A percentile compares a stretch with the other conserved stretches of the same genome.
phyloP scores from a whole-genome alignment of 441 rosid genomes.

The Mallotus repandus region DNA sequence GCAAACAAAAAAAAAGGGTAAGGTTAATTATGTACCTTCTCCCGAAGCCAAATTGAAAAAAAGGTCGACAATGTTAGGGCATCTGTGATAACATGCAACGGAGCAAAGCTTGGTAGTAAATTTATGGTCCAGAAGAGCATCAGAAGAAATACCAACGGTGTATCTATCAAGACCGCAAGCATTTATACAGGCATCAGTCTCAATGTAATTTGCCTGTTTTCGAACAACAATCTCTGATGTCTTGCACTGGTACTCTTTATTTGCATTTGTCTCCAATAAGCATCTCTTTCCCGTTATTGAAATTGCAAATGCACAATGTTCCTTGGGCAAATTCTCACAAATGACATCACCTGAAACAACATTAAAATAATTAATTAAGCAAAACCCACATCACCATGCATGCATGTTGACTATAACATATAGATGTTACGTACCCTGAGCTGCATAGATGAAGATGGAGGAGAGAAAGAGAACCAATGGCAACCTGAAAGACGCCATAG shows the following conservation, averaged over 20 bases:
- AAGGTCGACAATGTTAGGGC: slow-evolving; percentile 93
- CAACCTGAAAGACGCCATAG: slow-evolving; percentile 58
- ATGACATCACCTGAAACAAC: slow-evolving; percentile 47
- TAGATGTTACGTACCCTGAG: slow-evolving; percentile 43
- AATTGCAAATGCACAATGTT: slow-evolving; percentile 68
- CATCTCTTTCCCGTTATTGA: slow-evolving; percentile 85
- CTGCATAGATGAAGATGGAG: slow-evolving; percentile 57
- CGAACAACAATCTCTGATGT: slow-evolving; percentile 82
- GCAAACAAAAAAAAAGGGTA: neutral
- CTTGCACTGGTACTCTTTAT: slow-evolving; percentile 61
- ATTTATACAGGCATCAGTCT: slow-evolving; percentile 65
- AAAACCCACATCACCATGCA: too few relatives aligned
- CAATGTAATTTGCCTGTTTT: slow-evolving; percentile 64
- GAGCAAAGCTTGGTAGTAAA: slow-evolving; percentile 87
- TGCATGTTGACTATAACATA: too few relatives aligned
- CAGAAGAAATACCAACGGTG: slow-evolving; percentile 86
- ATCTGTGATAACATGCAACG: slow-evolving; percentile 57
- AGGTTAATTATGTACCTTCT: slow-evolving; percentile 54
- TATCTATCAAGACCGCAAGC: slow-evolving; percentile 85
- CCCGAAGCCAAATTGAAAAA: slow-evolving; percentile 91
- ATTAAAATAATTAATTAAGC: neutral
- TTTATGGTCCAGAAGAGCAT: slow-evolving; percentile 69
- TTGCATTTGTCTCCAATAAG: slow-evolving; percentile 55
- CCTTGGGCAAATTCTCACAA: slow-evolving; percentile 69
- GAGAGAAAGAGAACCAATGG: slow-evolving; percentile 49